Evolutionary conservation across 345 rosid species (phyloP).

Genomic region (Lepidium africanum): DNA sequence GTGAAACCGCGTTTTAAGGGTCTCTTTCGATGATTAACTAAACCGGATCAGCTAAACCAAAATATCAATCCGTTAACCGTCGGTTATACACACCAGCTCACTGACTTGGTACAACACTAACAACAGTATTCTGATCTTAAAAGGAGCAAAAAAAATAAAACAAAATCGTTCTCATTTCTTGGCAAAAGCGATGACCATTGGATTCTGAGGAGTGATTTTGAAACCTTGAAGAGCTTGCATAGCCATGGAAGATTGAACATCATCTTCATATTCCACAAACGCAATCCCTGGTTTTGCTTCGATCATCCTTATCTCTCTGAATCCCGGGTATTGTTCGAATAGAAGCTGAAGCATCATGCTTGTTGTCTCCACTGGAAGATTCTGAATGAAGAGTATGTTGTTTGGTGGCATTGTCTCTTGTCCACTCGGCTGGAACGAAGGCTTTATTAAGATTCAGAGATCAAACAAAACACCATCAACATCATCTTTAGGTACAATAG

Average conservation of each 20-base stretch:
- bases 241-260: constrained; percentile 73
- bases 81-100: constrained; percentile 4
- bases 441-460: constrained; percentile 32
- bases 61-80: not conserved
- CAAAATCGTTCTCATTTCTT: constrained; percentile 46
- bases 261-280: constrained; percentile 84
- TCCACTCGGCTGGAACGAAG: constrained; percentile 43
- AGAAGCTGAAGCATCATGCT: constrained; percentile 76
- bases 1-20: constrained; percentile 26
- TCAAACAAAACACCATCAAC: not conserved
- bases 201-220: constrained; percentile 76
- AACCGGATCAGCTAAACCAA: constrained; percentile 8
- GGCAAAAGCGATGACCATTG: constrained; percentile 82
- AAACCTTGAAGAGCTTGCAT: constrained; percentile 91
- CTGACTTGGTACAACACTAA: not conserved
- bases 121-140: not conserved
- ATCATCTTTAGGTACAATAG: not conserved
- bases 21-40: constrained; percentile 17
- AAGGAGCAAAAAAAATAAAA: not conserved
- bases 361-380: constrained; percentile 81
- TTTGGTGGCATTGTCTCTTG: constrained; percentile 68
- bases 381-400: constrained; percentile 81
- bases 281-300: constrained; percentile 96
- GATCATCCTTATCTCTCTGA: constrained; percentile 86
- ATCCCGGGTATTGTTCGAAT: constrained; percentile 79